Base-by-base conservation (phyloP, 2,329 filamentous ascomycete genomes). In the Geoglossum cookeanum region DNA sequence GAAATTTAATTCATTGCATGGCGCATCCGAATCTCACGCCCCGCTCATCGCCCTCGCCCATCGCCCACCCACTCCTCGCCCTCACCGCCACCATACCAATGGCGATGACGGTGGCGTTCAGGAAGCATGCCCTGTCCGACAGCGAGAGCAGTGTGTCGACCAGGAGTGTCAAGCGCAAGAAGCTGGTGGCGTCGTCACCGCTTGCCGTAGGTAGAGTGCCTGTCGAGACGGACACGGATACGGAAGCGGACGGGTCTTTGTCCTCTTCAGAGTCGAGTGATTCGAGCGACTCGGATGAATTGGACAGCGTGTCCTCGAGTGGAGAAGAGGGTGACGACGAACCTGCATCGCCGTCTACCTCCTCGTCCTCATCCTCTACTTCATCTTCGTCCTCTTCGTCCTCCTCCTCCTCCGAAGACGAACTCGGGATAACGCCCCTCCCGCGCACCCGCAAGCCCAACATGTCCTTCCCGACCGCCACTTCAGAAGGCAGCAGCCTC, bases 401-500 rank as follows among this genome's bases (percentile, higher is more conserved):
- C 27, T 52, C 49, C 8, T 35, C 49, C n/a, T 53, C 49, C 49
- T 37, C 32, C 30, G 49, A 53, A 13, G n/a, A 45, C 3, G 55
- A 57, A 8, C 3, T 29, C 17, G 56, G 57, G 11, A 54, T 58
- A 15, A 58, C 51, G 11, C 57, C 52, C 17, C 17, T 58, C 1
- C 56, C 56, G n/a, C 56, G 56, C 3, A 30, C 47, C 4, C 32
- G 22, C 15, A 58, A 58, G 52, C 56, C 56, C 7, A 30, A 33
- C 29, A 58, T 58, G 17, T 30, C 33, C 9, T 32, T 35, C 30
- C 22, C 35, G 2, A 2, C 55, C 30, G 17, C 53, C 15, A 30
- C 27, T n/a, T 53, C 55, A 4, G 45, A 30, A 13, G 29, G 49
- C 30, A 27, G 30, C 44, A 48, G 48, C 17, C 55, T 64, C 15